These are phyloP conservation scores for Hanseniaspora sp. DNA, from an alignment of 1,139 yeast genomes.

Conservation along the genomic window DNA sequence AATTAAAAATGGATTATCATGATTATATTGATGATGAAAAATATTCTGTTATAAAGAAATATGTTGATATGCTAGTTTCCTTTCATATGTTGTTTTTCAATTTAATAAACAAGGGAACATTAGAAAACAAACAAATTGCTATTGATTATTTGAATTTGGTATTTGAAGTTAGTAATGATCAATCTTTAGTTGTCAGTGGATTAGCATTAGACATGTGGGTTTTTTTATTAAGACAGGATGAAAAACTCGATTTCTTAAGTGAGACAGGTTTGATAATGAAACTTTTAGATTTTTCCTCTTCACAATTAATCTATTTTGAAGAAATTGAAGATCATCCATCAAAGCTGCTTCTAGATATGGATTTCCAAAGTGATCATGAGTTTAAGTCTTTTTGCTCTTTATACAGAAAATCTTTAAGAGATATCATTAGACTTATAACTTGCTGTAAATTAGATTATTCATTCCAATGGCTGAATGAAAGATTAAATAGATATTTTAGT, in stretches of 20 bases:
- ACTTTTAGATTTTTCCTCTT: constrained; percentile 64
- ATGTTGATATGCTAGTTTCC: constrained; percentile 71
- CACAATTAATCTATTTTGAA: constrained; percentile 65
- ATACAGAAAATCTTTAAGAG: constrained; percentile 77
- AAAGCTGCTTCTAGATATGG: constrained; percentile 58
- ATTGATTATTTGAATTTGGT: constrained; percentile 58
- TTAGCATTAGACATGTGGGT: constrained; percentile 93
- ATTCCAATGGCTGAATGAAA: constrained; percentile 64
- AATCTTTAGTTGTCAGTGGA: constrained; percentile 83
- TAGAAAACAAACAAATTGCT: constrained; percentile 38
- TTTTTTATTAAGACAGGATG: constrained; percentile 71
- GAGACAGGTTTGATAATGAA: constrained; percentile 45
- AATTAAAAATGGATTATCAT: constrained; percentile 50
- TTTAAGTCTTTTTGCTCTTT: constrained; percentile 65
- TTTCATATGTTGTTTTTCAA: constrained; percentile 23
- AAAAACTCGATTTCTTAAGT: constrained; percentile 36
- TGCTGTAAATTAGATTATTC: constrained; percentile 81
- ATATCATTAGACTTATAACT: constrained; percentile 74
- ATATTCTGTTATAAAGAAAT: constrained; percentile 72
- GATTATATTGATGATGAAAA: constrained; percentile 67
- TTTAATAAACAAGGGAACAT: constrained; percentile 20
- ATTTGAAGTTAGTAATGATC: constrained; percentile 68
- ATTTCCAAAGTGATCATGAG: constrained; percentile 82
- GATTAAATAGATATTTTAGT: constrained; percentile 62
- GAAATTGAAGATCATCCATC: constrained; percentile 57